phyloP scores from a whole-genome alignment of 768 basidiomycete species.

The Mycena albidolilacea region DNA sequence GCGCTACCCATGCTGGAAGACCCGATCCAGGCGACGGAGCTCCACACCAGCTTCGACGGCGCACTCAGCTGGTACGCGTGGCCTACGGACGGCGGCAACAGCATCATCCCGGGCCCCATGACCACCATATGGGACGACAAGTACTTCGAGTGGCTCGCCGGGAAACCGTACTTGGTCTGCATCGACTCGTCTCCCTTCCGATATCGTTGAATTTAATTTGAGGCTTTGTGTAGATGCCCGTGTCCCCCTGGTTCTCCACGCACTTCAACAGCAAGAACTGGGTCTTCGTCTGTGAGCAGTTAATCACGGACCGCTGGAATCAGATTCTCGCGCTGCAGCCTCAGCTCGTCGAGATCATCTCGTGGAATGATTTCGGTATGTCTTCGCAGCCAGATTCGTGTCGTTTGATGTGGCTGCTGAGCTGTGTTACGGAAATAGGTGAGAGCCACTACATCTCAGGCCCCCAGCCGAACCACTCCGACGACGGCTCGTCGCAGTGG shows the following conservation, averaged over 20 bases:
- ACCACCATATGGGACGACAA: slow-evolving; percentile 26
- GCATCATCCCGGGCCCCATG: slow-evolving; percentile 28
- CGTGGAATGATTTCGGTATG: slow-evolving; percentile 62
- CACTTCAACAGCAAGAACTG: slow-evolving; percentile 37
- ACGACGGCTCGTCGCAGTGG: slow-evolving; percentile 40
- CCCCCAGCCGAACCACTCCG: slow-evolving; percentile 38
- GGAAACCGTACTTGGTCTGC: slow-evolving; percentile 29
- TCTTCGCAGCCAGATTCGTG: neutral
- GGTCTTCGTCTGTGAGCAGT: slow-evolving; percentile 40
- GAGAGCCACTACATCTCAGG: slow-evolving; percentile 57
- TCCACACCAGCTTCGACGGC: slow-evolving; percentile 44
- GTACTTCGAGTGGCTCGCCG: slow-evolving; percentile 20
- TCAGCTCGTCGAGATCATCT: slow-evolving; percentile 46
- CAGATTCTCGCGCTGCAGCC: slow-evolving; percentile 39
- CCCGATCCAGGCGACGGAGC: slow-evolving; percentile 34
- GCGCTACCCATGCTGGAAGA: slow-evolving; percentile 47
- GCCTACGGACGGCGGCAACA: slow-evolving; percentile 39
- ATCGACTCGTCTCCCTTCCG: neutral
- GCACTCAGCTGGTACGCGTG: slow-evolving; percentile 50
- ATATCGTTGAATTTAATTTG: neutral
- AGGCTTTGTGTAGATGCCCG: slow-evolving; percentile 25
- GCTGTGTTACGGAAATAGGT: slow-evolving; percentile 34
- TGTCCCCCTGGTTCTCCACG: slow-evolving; percentile 59
- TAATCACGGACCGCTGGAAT: slow-evolving; percentile 43
- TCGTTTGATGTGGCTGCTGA: neutral